Evolutionary conservation across 2,329 filamentous ascomycete species (phyloP).

Genomic region (Fusarium sp.): DNA sequence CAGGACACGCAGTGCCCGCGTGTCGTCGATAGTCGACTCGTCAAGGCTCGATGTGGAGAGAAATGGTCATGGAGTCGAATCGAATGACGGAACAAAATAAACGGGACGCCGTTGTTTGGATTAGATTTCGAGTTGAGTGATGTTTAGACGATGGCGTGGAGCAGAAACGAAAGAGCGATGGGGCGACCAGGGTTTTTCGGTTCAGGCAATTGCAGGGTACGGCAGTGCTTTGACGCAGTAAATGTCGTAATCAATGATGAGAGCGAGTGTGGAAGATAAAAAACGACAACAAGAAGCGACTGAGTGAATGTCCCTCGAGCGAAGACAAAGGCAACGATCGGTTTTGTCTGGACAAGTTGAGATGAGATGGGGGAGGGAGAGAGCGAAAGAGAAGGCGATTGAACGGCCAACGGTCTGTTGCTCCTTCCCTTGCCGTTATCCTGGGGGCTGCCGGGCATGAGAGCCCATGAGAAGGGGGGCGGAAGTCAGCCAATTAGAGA

Average conservation of each 20-base stretch:
- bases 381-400: constrained; percentile 29
- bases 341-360: constrained; percentile 27
- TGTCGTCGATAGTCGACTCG: constrained; percentile 27
- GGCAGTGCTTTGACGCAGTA: constrained; percentile 9
- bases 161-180: constrained; percentile 39
- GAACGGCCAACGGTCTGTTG: constrained; percentile 38
- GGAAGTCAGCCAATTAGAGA: constrained; percentile 28
- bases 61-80: constrained; percentile 40
- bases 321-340: constrained; percentile 36
- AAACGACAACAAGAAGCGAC: constrained; percentile 32
- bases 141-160: constrained; percentile 39
- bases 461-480: constrained; percentile 32
- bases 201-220: constrained; percentile 35
- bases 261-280: constrained; percentile 27
- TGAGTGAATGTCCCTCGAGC: constrained; percentile 19
- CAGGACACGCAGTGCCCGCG: constrained; percentile 35
- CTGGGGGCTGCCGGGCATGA: constrained; percentile 10
- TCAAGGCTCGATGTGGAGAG: constrained; percentile 38
- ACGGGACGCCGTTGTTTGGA: constrained; percentile 44
- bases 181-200: constrained; percentile 40
- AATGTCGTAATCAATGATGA: constrained; percentile 27
- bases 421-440: constrained; percentile 42
- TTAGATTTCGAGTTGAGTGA: constrained; percentile 40
- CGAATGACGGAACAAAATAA: constrained; percentile 24
- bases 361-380: constrained; percentile 14